Conservation (phyloP, 768 basidiomycete genomes). For the Lanmaoa rubissima region DNA sequence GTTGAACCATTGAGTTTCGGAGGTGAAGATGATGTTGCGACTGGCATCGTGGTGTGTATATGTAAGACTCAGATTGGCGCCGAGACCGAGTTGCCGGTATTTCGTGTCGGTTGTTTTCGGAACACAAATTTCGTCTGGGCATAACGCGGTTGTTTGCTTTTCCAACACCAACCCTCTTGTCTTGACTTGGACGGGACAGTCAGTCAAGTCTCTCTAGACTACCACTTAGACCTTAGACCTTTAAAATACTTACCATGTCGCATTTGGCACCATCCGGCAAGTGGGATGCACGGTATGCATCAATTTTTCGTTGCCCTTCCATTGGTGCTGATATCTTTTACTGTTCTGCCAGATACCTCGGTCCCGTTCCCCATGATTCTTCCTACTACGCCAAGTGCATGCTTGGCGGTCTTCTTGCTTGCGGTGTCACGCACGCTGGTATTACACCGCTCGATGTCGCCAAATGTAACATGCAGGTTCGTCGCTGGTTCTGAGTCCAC, state of each 20-base stretch:
- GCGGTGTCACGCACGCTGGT: conserved; percentile 7
- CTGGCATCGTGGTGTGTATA: conserved; percentile 7
- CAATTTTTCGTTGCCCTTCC: not conserved
- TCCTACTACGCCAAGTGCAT: conserved; percentile 12
- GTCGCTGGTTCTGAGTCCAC: not conserved
- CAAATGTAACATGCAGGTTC: conserved; percentile 11
- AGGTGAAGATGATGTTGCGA: not conserved
- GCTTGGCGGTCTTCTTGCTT: conserved; percentile 10
- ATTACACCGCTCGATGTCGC: conserved; percentile 9
- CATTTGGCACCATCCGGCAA: conserved; percentile 18
- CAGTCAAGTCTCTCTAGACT: not conserved
- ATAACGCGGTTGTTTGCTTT: not conserved
- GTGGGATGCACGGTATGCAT: conserved; percentile 14
- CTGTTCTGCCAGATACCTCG: conserved; percentile 6
- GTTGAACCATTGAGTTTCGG: conserved; percentile 14
- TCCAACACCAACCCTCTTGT: not conserved
- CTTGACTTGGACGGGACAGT: not conserved
- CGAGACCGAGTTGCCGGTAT: not conserved
- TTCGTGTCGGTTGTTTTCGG: conserved; percentile 6
- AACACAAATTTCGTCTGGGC: not conserved
- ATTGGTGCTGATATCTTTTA: not conserved
- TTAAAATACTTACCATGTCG: conserved; percentile 4
- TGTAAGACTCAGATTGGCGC: not conserved
- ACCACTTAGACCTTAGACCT: conserved; percentile 2
- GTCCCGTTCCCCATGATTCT: conserved; percentile 10